Evolutionary conservation across 139 green algal genomes (phyloP), one percentile per base, ranked within the genome.

Genomic region (Volvox reticuliferus): DNA sequence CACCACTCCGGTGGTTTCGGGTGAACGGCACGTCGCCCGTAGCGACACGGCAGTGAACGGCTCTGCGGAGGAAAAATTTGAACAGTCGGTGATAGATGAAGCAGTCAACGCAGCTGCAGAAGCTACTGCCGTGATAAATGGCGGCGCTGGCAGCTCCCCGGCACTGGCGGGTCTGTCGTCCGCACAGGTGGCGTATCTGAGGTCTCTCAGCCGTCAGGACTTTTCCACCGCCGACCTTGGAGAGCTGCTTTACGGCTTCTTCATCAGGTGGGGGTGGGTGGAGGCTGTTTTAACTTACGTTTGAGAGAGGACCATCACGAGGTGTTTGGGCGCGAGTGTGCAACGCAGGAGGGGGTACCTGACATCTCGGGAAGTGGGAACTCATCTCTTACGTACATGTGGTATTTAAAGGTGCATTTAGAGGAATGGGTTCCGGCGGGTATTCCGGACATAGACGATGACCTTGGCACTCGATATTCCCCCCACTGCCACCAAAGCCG

Each of bases 181-280:
- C 22, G 80, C 78, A 2, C 68, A 86, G 83, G 67, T 87, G 77
- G 50, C 78, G 44, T 86, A 91, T 77, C 36, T 86, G 14, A 36
- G 69, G 2, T 20, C 78, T 6, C 78, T 86, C 32, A 1, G 61
- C 5, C 30, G 55, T 0, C 69, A 63, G 16, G 28, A 71, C 16
- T 14, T 65, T 32, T 75, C 37, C 9, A 71, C 73, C 0, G 73
- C 50, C 32, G 96, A 98, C 82, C 84, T 96, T 9, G 96, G 96
- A 2, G 78, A 91, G 32, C 91, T 98, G 71, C 91, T 98, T 67
- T 87, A 86, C 33, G 88, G 92, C 76, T 97, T 98, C 84, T 93
- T 98, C 50, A 22, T 93, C 13, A 91, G 87, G 63, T 95, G 65
- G 6, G 65, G 21, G n/a, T n/a, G n/a, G n/a, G n/a, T n/a, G n/a